Evolutionary conservation across 805 yeast genomes (phyloP).

Genomic region (Candida maesae): DNA sequence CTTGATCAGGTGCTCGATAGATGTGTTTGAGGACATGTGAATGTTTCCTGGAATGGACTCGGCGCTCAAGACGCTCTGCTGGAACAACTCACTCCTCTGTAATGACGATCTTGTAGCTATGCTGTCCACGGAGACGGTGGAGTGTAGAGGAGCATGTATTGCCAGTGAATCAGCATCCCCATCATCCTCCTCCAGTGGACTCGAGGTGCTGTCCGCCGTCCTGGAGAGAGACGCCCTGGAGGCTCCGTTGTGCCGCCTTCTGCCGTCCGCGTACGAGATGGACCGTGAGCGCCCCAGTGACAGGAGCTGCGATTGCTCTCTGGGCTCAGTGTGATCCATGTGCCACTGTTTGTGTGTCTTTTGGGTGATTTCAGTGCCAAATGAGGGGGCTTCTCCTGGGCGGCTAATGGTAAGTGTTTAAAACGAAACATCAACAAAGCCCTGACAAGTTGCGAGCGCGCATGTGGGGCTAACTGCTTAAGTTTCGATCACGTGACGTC

Average conservation of each 20-base stretch:
- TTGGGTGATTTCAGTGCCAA: too few relatives aligned
- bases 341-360: too few relatives aligned
- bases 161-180: background rate
- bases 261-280: conserved; percentile 16
- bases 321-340: too few relatives aligned
- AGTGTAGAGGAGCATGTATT: conserved; percentile 15
- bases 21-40: conserved; percentile 29
- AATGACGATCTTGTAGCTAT: conserved; percentile 4
- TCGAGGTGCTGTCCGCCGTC: background rate
- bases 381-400: too few relatives aligned
- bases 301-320: conserved; percentile 1
- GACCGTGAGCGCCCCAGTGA: conserved; percentile 13
- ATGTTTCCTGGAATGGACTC: conserved; percentile 32
- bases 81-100: conserved; percentile 10
- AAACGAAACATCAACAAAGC: too few relatives aligned
- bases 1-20: conserved; percentile 30
- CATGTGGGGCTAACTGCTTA: too few relatives aligned
- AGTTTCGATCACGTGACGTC: too few relatives aligned
- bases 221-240: background rate
- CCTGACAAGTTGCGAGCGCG: too few relatives aligned
- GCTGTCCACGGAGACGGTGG: conserved; percentile 14
- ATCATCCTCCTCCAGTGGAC: background rate
- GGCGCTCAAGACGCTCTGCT: conserved; percentile 7
- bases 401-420: too few relatives aligned
- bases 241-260: conserved; percentile 2